phyloP scores from a whole-genome alignment of 2,329 filamentous ascomycete genomes.

The Ceratocystis eucalypticola region DNA sequence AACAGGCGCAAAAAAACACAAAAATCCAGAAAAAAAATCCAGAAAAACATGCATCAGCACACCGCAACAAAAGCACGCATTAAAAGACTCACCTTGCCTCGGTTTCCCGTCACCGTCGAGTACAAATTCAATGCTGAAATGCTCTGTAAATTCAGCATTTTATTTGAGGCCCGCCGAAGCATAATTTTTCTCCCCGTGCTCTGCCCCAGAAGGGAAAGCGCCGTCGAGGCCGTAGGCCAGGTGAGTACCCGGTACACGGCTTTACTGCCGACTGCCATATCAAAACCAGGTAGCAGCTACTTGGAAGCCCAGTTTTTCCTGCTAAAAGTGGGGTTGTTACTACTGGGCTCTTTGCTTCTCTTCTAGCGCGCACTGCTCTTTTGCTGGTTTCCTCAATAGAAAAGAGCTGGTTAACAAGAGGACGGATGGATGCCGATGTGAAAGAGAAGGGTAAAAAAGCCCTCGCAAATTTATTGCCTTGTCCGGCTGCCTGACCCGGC shows the following conservation, averaged over 20 bases:
- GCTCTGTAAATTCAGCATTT: neutral
- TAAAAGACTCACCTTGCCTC: neutral
- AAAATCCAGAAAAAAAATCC: neutral
- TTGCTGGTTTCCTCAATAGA: neutral
- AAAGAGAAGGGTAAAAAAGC: neutral
- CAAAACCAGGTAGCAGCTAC: neutral
- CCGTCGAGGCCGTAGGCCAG: neutral
- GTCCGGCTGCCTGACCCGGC: neutral
- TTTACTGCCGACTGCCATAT: neutral
- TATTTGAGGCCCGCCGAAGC: conserved; percentile 3
- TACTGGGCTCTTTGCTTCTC: neutral
- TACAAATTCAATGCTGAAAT: neutral
- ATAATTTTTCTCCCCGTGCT: conserved; percentile 4
- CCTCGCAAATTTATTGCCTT: neutral
- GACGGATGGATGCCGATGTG: neutral
- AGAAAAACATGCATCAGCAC: neutral
- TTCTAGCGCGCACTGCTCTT: neutral
- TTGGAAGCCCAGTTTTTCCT: neutral
- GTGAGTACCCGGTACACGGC: neutral
- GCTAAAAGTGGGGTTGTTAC: neutral
- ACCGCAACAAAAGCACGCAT: too few species aligned
- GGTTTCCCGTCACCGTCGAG: neutral
- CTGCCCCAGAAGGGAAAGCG: conserved; percentile 1
- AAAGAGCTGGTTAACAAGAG: neutral
- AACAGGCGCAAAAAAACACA: neutral